phyloP scores from a whole-genome alignment of 805 yeast species.

The Ogataea polymorpha region DNA sequence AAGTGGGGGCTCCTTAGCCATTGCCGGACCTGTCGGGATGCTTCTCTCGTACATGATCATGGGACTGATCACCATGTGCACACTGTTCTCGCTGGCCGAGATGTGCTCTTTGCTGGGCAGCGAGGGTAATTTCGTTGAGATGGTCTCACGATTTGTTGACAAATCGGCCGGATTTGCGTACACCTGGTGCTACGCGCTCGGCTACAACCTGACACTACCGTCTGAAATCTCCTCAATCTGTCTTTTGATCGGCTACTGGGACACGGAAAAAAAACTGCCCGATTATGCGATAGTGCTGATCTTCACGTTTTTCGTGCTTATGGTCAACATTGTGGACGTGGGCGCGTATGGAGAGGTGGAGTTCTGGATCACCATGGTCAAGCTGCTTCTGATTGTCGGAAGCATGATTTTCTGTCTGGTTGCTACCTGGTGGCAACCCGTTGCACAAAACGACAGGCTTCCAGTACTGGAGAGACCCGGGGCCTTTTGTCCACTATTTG shows the following conservation, averaged over 20 bases:
- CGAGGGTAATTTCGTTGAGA: conserved; percentile 65
- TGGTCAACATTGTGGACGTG: conserved; percentile 63
- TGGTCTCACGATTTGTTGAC: conserved; percentile 63
- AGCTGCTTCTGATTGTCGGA: conserved; percentile 69
- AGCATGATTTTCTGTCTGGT: conserved; percentile 42
- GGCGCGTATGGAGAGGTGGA: conserved; percentile 71
- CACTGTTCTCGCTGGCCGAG: conserved; percentile 73
- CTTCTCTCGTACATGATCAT: conserved; percentile 63
- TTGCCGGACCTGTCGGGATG: conserved; percentile 69
- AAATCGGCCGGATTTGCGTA: conserved; percentile 73
- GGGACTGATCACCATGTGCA: conserved; percentile 61
- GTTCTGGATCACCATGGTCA: conserved; percentile 68
- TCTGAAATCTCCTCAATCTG: conserved; percentile 71
- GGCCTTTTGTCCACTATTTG: conserved; percentile 26
- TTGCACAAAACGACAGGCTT: conserved; percentile 55
- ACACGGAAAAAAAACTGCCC: conserved; percentile 47
- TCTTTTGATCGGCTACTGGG: conserved; percentile 62
- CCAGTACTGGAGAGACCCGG: conserved; percentile 79
- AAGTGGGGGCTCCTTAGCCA: conserved; percentile 49
- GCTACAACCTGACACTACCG: conserved; percentile 76
- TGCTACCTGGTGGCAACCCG: conserved; percentile 12
- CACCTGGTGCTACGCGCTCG: conserved; percentile 54
- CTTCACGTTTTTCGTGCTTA: conserved; percentile 55
- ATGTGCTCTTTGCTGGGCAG: conserved; percentile 79
- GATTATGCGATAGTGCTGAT: conserved; percentile 70